phyloP scores from a whole-genome alignment of 805 yeast species.

The Nakazawaea sp. region DNA sequence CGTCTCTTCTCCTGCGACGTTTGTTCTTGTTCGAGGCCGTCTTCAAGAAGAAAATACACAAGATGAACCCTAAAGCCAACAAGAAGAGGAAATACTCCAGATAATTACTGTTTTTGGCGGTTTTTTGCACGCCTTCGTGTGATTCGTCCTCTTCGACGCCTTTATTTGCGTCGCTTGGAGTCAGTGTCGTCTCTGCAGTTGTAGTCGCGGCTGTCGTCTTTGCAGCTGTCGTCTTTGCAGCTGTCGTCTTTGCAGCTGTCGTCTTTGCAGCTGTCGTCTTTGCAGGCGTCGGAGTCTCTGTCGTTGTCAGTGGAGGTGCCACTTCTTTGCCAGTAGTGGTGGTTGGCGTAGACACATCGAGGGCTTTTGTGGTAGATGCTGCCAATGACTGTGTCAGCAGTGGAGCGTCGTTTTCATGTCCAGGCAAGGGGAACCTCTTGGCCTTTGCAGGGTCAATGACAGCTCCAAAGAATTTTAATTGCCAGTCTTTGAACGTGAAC shows the following conservation, averaged over 20 bases:
- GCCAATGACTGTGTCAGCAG: constrained; percentile 9
- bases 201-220: constrained; percentile 11
- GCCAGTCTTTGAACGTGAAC: constrained; percentile 58
- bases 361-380: constrained; percentile 6
- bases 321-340: constrained; percentile 8
- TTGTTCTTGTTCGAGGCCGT: constrained; percentile 31
- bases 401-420: constrained; percentile 11
- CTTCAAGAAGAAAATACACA: constrained; percentile 36
- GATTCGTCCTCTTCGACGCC: constrained; percentile 17
- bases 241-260: constrained; percentile 12
- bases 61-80: constrained; percentile 50
- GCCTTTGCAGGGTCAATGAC: constrained; percentile 58
- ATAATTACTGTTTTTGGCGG: constrained; percentile 34
- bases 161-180: constrained; percentile 14
- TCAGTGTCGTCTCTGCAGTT: constrained; percentile 11
- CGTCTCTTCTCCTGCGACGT: constrained; percentile 52
- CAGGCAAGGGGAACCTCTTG: constrained; percentile 30
- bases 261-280: constrained; percentile 12
- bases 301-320: too few species aligned
- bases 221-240: constrained; percentile 11
- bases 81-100: constrained; percentile 58
- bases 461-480: constrained; percentile 78
- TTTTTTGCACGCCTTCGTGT: constrained; percentile 26
- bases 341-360: constrained; percentile 1
- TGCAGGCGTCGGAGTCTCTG: constrained; percentile 9